Conservation (phyloP, 768 basidiomycete genomes). For the Stropharia rugosoannulata region DNA sequence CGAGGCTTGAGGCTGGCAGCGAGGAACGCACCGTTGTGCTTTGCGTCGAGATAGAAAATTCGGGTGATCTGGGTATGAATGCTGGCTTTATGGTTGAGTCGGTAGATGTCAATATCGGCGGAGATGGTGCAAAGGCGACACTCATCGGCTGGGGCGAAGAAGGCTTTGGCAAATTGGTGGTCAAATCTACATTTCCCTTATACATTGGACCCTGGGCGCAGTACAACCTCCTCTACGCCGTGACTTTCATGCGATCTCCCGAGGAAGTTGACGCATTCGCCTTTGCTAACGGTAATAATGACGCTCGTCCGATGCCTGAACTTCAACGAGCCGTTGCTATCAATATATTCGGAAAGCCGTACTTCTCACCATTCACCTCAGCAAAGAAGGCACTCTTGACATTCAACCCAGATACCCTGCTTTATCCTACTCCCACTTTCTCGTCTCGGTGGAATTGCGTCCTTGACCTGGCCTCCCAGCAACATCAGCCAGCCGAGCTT, state of each 20-base stretch:
- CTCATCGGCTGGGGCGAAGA: conserved; percentile 58
- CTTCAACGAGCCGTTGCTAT: conserved; percentile 80
- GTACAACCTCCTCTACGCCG: conserved; percentile 86
- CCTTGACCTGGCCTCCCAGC: conserved; percentile 64
- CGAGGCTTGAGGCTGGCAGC: conserved; percentile 63
- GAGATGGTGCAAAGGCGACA: conserved; percentile 51
- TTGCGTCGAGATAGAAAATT: conserved; percentile 90
- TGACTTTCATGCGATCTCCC: conserved; percentile 73
- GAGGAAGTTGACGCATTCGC: conserved; percentile 51
- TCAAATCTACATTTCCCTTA: conserved; percentile 65
- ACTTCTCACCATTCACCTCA: conserved; percentile 27
- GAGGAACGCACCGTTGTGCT: conserved; percentile 86
- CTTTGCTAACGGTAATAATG: conserved; percentile 24
- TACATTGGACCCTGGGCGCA: conserved; percentile 73
- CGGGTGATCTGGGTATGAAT: conserved; percentile 56
- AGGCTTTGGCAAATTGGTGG: conserved; percentile 41
- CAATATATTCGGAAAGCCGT: conserved; percentile 75
- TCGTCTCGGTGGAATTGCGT: conserved; percentile 90
- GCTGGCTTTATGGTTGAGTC: conserved; percentile 76
- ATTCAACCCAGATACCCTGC: conserved; percentile 17
- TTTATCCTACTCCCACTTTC: conserved; percentile 73
- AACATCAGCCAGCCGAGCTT: conserved; percentile 26
- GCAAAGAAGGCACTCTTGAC: conserved; percentile 14
- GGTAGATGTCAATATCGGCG: conserved; percentile 75
- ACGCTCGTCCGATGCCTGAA: conserved; percentile 33